Evolutionary conservation across 2,329 filamentous ascomycete species (phyloP).

Genomic region (Colletotrichum kahawae): DNA sequence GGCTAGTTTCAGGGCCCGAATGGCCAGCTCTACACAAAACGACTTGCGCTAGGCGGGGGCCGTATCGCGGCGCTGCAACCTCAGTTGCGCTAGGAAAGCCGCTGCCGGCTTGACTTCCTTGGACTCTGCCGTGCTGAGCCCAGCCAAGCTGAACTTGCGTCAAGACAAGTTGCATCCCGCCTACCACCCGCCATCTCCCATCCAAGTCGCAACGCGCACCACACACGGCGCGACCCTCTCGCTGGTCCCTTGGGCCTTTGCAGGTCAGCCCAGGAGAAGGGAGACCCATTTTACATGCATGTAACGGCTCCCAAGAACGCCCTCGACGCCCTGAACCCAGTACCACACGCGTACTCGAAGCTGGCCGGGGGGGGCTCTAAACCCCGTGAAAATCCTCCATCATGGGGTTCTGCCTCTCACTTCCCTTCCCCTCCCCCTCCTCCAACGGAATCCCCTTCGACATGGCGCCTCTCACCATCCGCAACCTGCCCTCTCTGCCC

Average conservation of each 20-base stretch:
- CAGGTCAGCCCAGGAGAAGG: neutral
- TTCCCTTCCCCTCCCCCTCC: conserved; percentile 8
- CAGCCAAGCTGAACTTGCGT: conserved; percentile 14
- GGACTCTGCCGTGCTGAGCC: neutral
- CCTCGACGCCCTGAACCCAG: conserved; percentile 5
- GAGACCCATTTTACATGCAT: conserved; percentile 19
- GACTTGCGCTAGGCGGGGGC: neutral
- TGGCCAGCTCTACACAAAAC: conserved; percentile 7
- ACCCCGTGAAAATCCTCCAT: conserved; percentile 15
- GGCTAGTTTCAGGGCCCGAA: conserved; percentile 12
- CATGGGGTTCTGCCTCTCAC: conserved; percentile 16
- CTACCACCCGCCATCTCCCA: neutral
- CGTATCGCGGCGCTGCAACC: neutral
- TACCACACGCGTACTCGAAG: conserved; percentile 13
- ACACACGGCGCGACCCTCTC: neutral
- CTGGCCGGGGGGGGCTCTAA: conserved; percentile 4
- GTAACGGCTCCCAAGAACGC: conserved; percentile 5
- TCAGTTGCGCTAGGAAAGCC: neutral
- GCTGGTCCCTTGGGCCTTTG: neutral
- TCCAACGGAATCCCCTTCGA: conserved; percentile 16
- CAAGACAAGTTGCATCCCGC: conserved; percentile 4
- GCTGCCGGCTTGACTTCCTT: neutral
- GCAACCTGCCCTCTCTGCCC: conserved; percentile 79
- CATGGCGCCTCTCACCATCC: conserved; percentile 70
- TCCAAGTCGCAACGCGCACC: neutral